Conservation (phyloP, 2,329 filamentous ascomycete species). For the Lizonia empirigonia region DNA sequence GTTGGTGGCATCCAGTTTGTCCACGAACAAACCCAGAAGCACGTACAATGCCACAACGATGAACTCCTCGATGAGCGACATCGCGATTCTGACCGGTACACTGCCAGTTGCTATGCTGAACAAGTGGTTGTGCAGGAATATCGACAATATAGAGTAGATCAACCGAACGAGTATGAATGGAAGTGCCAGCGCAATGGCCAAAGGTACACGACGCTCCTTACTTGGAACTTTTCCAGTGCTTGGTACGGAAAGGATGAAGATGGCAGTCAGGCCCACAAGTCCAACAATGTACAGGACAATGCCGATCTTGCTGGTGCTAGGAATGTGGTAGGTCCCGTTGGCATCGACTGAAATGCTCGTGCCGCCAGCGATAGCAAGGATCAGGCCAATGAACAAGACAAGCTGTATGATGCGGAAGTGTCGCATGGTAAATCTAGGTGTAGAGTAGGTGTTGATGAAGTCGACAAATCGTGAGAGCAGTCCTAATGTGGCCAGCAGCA, state of each 20-base stretch:
- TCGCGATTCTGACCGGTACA: conserved; percentile 16
- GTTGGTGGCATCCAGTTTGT: conserved; percentile 3
- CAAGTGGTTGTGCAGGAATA: conserved; percentile 21
- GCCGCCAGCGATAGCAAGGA: conserved; percentile 42
- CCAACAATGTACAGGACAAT: conserved; percentile 26
- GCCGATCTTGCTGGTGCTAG: conserved; percentile 24
- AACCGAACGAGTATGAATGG: conserved; percentile 29
- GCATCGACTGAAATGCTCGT: conserved; percentile 17
- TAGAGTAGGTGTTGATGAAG: conserved; percentile 22
- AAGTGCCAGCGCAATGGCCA: conserved; percentile 24
- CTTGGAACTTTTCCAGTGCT: conserved; percentile 4
- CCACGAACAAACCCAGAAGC: conserved; percentile 19
- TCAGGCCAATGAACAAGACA: conserved; percentile 40
- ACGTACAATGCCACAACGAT: conserved; percentile 27
- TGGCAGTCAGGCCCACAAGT: conserved; percentile 15
- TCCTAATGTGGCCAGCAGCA: conserved; percentile 55
- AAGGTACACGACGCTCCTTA: conserved; percentile 21
- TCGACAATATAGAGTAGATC: conserved; percentile 20
- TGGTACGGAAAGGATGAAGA: conserved; percentile 14
- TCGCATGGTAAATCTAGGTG: conserved; percentile 23
- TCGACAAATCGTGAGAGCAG: conserved; percentile 48
- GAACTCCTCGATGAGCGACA: conserved; percentile 30
- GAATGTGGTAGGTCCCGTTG: conserved; percentile 20
- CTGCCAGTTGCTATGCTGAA: conserved; percentile 27
- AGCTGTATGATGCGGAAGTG: conserved; percentile 42